Conservation (phyloP, 148 eudicot species). For the Rhododendron simsii region DNA sequence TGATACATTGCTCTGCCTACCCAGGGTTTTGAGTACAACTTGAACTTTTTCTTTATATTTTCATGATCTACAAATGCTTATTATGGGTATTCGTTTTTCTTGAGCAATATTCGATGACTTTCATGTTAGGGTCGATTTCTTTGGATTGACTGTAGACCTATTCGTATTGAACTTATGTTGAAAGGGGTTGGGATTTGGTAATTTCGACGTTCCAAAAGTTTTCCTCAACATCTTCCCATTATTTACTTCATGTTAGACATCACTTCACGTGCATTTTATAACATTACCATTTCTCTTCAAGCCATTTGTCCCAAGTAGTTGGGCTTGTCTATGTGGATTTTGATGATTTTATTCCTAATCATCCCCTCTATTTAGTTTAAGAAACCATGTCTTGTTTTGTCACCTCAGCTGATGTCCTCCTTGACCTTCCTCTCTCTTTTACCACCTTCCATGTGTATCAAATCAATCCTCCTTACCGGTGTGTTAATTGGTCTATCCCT, state of each 20-base stretch:
- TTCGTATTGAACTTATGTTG: background rate
- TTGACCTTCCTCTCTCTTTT: background rate
- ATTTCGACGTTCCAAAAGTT: background rate
- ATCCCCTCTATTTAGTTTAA: background rate
- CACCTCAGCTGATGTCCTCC: background rate
- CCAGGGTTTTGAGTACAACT: background rate
- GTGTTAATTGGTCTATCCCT: background rate
- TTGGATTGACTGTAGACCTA: background rate
- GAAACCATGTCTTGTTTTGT: background rate
- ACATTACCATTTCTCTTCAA: background rate
- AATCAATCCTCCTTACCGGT: background rate
- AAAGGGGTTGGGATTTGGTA: background rate
- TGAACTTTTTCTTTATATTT: background rate
- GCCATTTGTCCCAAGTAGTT: background rate
- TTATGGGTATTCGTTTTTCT: background rate
- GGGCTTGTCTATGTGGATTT: background rate
- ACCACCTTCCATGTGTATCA: background rate
- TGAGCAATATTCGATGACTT: background rate
- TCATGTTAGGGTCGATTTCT: background rate
- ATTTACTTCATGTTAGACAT: background rate
- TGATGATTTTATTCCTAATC: background rate
- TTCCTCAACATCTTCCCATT: background rate
- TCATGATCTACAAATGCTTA: background rate
- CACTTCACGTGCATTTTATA: background rate
- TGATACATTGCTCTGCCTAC: slow-evolving; percentile 2